Evolutionary conservation across 1,284 basidiomycete genomes (phyloP).

Genomic region (Trichosporon ovoides): DNA sequence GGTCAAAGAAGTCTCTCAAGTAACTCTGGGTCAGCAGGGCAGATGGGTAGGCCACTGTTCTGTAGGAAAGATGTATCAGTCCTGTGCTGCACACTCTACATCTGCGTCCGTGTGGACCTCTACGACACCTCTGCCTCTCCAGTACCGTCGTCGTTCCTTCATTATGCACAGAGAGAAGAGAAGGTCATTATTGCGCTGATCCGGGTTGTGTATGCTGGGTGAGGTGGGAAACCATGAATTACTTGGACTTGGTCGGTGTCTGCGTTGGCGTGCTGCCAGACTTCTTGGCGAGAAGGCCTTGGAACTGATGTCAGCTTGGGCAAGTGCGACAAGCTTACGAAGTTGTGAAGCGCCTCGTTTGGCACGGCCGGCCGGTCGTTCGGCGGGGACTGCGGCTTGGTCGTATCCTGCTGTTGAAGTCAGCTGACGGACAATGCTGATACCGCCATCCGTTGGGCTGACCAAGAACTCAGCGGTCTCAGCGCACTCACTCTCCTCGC

Average conservation of each 20-base stretch:
- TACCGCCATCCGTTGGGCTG: neutral
- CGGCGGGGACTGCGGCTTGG: conserved; percentile 23
- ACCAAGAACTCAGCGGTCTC: neutral
- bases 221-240: neutral
- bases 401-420: conserved; percentile 24
- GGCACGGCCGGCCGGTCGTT: conserved; percentile 24
- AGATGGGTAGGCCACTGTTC: neutral
- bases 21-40: neutral
- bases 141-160: neutral
- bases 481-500: conserved; percentile 30
- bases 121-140: neutral
- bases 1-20: neutral
- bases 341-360: conserved; percentile 48
- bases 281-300: conserved; percentile 38
- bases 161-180: neutral
- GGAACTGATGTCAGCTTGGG: conserved; percentile 32
- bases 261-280: conserved; percentile 16
- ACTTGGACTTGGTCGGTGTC: conserved; percentile 21
- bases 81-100: neutral
- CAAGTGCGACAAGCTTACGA: too few species aligned
- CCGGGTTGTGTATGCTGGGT: too few species aligned
- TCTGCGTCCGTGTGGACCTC: neutral
- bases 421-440: neutral
- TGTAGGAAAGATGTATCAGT: neutral
- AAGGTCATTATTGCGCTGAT: neutral